phyloP scores from a whole-genome alignment of 176 grass and related monocot genomes.

The Tillandsia fasciculata region DNA sequence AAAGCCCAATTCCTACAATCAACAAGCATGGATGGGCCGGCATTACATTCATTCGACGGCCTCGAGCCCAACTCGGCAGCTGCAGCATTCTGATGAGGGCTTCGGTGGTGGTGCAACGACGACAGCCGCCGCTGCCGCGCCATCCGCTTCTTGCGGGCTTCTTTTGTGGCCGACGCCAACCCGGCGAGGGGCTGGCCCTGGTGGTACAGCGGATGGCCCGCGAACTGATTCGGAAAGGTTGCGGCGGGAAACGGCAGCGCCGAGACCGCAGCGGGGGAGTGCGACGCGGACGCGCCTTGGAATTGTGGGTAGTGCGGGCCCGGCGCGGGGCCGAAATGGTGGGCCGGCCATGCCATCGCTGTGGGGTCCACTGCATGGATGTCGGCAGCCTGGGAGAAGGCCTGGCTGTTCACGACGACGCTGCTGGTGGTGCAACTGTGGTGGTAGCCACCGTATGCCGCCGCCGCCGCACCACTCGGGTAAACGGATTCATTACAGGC shows the following conservation, averaged over 20 bases:
- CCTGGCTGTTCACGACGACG: conserved; percentile 48
- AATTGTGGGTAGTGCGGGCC: conserved; percentile 17
- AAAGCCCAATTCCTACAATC: conserved; percentile 16
- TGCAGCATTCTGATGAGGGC: conserved; percentile 21
- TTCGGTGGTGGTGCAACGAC: conserved; percentile 55
- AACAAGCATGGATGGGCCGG: not conserved
- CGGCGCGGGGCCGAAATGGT: conserved; percentile 19
- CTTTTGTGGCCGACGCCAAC: conserved; percentile 55
- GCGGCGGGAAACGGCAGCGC: conserved; percentile 28
- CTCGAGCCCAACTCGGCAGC: conserved; percentile 6
- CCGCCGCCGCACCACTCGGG: not conserved
- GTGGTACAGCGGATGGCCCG: conserved; percentile 7
- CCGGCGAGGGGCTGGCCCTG: conserved; percentile 20
- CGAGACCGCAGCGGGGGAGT: conserved; percentile 19
- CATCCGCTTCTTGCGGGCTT: conserved; percentile 92
- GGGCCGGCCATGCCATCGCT: conserved; percentile 38
- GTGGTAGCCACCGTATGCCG: conserved; percentile 33
- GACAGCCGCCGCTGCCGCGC: conserved; percentile 65
- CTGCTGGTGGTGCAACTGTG: conserved; percentile 44
- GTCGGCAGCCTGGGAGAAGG: conserved; percentile 45
- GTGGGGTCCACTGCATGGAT: conserved; percentile 31
- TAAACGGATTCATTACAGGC: conserved; percentile 34
- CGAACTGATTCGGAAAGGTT: conserved; percentile 31
- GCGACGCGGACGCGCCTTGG: conserved; percentile 18
- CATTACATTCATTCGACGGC: not conserved